Evolutionary conservation across 108 stramenopile genomes (phyloP).

Genomic region (Tribonema minus): DNA sequence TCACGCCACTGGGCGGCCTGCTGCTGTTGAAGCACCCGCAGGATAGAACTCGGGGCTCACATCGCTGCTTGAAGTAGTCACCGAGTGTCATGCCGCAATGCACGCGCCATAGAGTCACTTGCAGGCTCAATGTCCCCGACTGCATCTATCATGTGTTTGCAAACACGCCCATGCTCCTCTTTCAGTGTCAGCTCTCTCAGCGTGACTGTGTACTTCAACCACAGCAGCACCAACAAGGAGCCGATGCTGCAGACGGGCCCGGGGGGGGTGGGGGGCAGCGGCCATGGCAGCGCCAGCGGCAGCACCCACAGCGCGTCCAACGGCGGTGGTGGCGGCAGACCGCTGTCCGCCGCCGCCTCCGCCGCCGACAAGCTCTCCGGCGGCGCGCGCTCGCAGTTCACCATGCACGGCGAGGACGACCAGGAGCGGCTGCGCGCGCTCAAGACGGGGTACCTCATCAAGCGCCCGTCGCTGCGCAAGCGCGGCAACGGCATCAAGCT

Average conservation of each 20-base stretch:
- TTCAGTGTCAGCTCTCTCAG: no score
- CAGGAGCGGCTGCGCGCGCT: neutral
- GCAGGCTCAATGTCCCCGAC: no score
- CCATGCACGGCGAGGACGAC: neutral
- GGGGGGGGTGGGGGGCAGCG: neutral
- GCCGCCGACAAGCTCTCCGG: neutral
- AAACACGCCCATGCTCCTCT: no score
- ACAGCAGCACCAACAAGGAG: no score
- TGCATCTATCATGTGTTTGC: no score
- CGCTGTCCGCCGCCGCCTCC: neutral
- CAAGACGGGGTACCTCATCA: slow-evolving; percentile 3
- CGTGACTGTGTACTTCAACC: no score
- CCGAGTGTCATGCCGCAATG: no score
- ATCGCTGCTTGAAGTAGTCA: no score
- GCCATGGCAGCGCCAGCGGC: neutral
- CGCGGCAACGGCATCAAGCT: neutral
- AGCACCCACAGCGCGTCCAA: neutral
- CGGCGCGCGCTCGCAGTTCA: neutral
- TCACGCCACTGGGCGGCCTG: no score
- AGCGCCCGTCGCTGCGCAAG: neutral
- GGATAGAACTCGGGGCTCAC: no score
- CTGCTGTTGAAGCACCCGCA: no score
- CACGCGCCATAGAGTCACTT: no score
- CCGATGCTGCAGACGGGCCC: neutral
- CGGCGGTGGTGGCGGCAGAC: neutral